Percentiles rank a stretch among this genome's conserved stretches.
Conservation (phyloP, 1,284 basidiomycete species). For the Fomitopsis betulina region DNA sequence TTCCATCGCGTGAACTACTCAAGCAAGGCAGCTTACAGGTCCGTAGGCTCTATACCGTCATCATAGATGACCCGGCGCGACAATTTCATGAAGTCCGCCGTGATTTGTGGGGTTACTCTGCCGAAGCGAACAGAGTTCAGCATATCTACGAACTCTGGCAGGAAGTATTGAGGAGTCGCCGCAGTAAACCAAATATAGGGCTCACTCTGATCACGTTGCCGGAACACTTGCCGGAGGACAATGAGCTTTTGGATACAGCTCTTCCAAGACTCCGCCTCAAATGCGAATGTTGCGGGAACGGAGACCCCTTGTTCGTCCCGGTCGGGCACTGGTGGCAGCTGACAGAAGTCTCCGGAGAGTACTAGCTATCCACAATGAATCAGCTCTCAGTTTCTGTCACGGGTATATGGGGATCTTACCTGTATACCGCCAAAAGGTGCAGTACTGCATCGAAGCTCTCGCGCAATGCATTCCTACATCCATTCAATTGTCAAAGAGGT, state of each 20-base stretch:
- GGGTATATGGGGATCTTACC: constrained; percentile 26
- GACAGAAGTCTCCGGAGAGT: constrained; percentile 78
- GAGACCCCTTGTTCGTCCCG: constrained; percentile 23
- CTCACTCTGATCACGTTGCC: constrained; percentile 52
- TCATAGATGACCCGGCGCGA: constrained; percentile 57
- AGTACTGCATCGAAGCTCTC: constrained; percentile 40
- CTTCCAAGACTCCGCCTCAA: constrained; percentile 64
- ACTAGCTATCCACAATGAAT: constrained; percentile 44
- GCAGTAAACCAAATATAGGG: neutral
- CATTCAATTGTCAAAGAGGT: neutral
- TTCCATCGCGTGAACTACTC: neutral
- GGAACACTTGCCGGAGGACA: constrained; percentile 35
- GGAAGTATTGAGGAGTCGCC: neutral
- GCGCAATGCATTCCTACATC: constrained; percentile 42
- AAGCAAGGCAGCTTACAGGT: constrained; percentile 48
- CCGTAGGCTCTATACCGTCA: constrained; percentile 80
- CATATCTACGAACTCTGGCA: constrained; percentile 61
- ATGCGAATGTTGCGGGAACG: constrained; percentile 48
- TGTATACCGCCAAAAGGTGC: constrained; percentile 75
- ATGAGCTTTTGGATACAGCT: constrained; percentile 35
- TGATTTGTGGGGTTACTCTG: constrained; percentile 37
- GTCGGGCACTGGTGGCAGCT: constrained; percentile 71
- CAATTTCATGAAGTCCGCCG: constrained; percentile 54
- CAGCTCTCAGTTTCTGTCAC: neutral
- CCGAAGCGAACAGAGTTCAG: constrained; percentile 71